Evolutionary conservation across 2,329 filamentous ascomycete species (phyloP), one percentile per base, ranked within the genome.

Genomic region (Blastomyces silverae): DNA sequence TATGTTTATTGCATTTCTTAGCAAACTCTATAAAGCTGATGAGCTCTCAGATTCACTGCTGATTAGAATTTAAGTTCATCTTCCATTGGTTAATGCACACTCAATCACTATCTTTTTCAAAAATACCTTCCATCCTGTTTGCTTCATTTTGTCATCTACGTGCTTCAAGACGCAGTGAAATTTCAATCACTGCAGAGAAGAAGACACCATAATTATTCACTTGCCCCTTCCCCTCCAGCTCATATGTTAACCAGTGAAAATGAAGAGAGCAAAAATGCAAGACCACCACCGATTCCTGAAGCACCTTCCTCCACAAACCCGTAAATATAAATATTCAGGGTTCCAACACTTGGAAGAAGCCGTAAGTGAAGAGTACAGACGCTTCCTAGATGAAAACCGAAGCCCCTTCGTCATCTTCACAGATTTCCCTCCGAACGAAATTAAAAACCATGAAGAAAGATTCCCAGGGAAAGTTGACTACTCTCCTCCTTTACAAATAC

Each of bases 261-360:
- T 46, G n/a, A 22, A 44, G 8, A 60, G 25, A 0, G 42, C 7
- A 17, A 63, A 63, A 63, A 63, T 56, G 50, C 28, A 63, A 22
- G 48, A 56, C n/a, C 34, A 10, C 17, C 50, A 44, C 20, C n/a
- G 42, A 15, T 53, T 63, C 17, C 20, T 55, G 34, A 20, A 42
- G 13, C 8, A 37, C 37, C 50, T 63, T 53, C 61, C 50, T 34
- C 39, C 61, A 34, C 28, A n/a, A 20, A 56, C 61, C 4, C 8
- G 20, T 3, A 50, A 46, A 63, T 63, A 63, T 10, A 63, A 55
- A 34, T 63, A 53, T 42, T 56, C 46, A 42, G 61, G 61, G 22
- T 63, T 56, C 48, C 4, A 63, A 22, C 28, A 8, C 17, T 25
- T 63, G 61, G 28, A 63, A 37, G 28, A 31, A 31, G 48, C 4